Evolutionary conservation across 2,329 filamentous ascomycete genomes (phyloP).

Genomic region (Calonectria pauciramosa): DNA sequence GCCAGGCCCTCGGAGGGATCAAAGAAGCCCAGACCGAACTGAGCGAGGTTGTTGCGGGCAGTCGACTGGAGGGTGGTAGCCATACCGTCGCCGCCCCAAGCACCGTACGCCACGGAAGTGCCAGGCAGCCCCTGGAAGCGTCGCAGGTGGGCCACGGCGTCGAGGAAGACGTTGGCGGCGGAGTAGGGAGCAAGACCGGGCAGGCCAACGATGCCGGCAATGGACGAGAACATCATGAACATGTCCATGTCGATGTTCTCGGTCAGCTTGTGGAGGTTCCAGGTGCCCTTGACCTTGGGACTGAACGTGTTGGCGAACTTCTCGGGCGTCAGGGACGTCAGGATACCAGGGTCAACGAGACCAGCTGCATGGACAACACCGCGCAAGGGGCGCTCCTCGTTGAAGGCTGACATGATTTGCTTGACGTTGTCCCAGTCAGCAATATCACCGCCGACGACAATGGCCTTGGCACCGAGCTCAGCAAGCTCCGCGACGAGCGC

Average conservation of each 20-base stretch:
- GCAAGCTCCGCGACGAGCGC: neutral
- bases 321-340: neutral
- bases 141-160: neutral
- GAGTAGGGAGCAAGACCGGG: neutral
- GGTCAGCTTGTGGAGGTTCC: neutral
- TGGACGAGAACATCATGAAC: neutral
- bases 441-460: neutral
- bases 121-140: neutral
- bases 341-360: neutral
- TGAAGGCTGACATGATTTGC: neutral
- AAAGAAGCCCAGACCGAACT: neutral
- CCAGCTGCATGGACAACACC: neutral
- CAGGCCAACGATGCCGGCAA: neutral
- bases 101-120: neutral
- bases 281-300: neutral
- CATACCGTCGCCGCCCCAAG: neutral
- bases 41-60: too few species aligned
- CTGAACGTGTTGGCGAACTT: neutral
- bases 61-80: too few species aligned
- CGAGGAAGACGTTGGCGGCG: neutral
- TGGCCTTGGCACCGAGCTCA: neutral
- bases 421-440: neutral
- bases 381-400: neutral
- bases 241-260: neutral
- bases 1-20: neutral